A percentile compares a stretch with the other conserved stretches of the same genome.
phyloP scores from a whole-genome alignment of 139 green algal genomes.

The Deuterostichococcus epilithicus region DNA sequence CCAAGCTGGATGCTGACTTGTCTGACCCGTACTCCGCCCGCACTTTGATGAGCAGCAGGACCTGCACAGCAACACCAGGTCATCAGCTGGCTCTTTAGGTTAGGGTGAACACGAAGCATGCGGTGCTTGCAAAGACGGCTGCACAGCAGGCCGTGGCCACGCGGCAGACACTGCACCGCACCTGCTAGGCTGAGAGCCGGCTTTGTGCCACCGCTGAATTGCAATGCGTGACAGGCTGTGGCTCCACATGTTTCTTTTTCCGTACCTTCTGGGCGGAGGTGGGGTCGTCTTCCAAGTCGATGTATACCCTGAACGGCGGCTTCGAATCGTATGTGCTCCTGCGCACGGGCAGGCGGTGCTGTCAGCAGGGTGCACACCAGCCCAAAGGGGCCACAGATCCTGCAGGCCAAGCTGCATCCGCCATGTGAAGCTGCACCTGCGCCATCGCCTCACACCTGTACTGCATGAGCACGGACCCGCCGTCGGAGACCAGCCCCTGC shows the following conservation, averaged over 20 bases:
- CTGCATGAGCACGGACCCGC: no score
- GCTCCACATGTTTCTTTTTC: background rate
- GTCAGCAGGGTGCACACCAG: background rate
- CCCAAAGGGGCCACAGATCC: background rate
- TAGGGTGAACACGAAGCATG: background rate
- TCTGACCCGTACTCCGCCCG: constrained; percentile 16
- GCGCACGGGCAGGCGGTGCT: background rate
- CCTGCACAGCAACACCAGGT: background rate
- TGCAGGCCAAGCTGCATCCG: background rate
- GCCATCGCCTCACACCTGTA: background rate
- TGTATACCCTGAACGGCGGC: constrained; percentile 85
- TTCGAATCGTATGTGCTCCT: constrained; percentile 70
- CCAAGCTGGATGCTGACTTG: constrained; percentile 23
- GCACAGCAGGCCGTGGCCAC: no score
- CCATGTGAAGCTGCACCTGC: background rate
- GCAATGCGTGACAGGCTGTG: constrained; percentile 7
- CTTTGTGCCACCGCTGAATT: constrained; percentile 14
- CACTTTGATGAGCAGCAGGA: constrained; percentile 18
- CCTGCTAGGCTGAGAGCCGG: constrained; percentile 16
- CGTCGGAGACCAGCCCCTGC: no score
- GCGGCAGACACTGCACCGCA: no score
- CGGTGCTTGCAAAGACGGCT: background rate
- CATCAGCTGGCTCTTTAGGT: background rate
- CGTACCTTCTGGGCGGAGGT: constrained; percentile 43
- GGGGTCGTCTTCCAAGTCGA: constrained; percentile 58